These are phyloP conservation scores for Aegilops longissima DNA, from an alignment of 176 grass and related monocot species.

Conservation along the genomic window DNA sequence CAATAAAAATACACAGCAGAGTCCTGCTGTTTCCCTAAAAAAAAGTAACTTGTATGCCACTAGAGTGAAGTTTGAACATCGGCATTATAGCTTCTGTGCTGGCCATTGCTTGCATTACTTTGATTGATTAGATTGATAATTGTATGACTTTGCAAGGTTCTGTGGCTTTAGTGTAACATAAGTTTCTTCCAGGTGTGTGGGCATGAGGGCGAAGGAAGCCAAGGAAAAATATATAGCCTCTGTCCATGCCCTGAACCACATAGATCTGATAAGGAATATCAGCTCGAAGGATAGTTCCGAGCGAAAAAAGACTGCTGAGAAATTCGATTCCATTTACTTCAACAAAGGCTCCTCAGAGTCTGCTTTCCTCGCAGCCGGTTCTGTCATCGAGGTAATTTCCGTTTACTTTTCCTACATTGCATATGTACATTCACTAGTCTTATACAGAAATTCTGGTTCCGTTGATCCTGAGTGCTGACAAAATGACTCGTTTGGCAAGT, in stretches of 20 bases:
- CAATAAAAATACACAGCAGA: too few species aligned
- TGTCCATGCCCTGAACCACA: conserved; percentile 69
- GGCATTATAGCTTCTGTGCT: neutral
- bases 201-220: conserved; percentile 70
- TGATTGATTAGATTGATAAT: neutral
- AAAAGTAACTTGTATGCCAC: neutral
- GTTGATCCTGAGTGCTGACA: neutral
- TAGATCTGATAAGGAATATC: conserved; percentile 80
- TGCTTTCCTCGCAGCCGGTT: conserved; percentile 87
- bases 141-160: neutral
- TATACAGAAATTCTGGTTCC: neutral
- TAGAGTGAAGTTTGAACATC: neutral
- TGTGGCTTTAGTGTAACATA: neutral
- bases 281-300: conserved; percentile 62
- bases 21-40: neutral
- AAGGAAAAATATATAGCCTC: conserved; percentile 65
- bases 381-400: conserved; percentile 71
- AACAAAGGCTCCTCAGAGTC: conserved; percentile 86
- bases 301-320: conserved; percentile 58
- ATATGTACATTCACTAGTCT: neutral
- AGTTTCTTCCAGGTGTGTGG: conserved; percentile 49
- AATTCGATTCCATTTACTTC: conserved; percentile 83
- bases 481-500: conserved; percentile 15
- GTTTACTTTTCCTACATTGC: neutral
- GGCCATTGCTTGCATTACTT: neutral